Base-by-base conservation (phyloP, 1,284 basidiomycete genomes). In the Trametes pubescens region DNA sequence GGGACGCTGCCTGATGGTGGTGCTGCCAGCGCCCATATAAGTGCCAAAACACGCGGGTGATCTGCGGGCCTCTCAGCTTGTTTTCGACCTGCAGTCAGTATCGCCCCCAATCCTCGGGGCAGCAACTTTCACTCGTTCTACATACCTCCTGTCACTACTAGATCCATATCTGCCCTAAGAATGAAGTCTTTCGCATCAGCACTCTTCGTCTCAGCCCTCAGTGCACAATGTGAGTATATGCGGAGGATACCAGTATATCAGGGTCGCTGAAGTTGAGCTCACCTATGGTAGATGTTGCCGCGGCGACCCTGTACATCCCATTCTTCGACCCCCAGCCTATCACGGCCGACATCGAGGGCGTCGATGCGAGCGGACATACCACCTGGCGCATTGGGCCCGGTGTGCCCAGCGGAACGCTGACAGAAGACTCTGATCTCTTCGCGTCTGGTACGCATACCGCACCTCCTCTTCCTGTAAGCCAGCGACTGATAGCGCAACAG, bases 301-400 rank as follows among this genome's bases (percentile, higher is more conserved):
- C 68, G 46, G 73, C 74, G 3, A 79, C 82, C 18, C 66, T 83
- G 44, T 81, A 77, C 67, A 74, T 84, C 51, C 82, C 81, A 2
- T 79, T 75, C 32, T 79, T 81, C 54, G 79, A 83, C 59, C 74
- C 77, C 16, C 78, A 80, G 67, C 78, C 79, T 2, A 57, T 83
- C 32, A 78, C 79, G 54, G 81, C 77, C 24, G 72, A 76, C 55
- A 68, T 77, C 35, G 44, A 81, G 32, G 81, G 80, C 21, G 77
- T 79, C 13, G 81, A 78, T 11, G 37, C 68, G 18, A 72, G 78
- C 51, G 79, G 81, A 11, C 73, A 73, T 40, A 83, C 82, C 11
- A 82, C 83, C 26, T 83, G 78, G 74, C 71, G 69, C 44, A 59
- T 83, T 53, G 68, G 76, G 5, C 74, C 79, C 40, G 82, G 78